A percentile compares a stretch with the other conserved stretches of the same genome.
phyloP scores from a whole-genome alignment of 768 basidiomycete species.

The Paxillus ammoniavirescens region DNA sequence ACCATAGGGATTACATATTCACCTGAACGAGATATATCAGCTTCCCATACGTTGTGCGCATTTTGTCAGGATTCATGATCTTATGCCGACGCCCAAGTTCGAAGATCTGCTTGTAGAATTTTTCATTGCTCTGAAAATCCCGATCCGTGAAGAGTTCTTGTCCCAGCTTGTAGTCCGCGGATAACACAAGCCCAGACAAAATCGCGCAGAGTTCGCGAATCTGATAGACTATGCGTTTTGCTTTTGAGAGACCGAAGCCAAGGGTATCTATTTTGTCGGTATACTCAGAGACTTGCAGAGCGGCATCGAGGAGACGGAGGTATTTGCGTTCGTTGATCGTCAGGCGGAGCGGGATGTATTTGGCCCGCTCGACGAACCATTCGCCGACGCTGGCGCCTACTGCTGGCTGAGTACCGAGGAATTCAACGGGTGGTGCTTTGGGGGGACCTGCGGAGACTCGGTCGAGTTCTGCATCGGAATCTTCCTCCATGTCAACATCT shows the following conservation, averaged over 20 bases:
- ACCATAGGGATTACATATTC: conserved; percentile 10
- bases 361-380: conserved; percentile 82
- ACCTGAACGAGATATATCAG: conserved; percentile 83
- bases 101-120: conserved; percentile 78
- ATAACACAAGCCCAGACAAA: conserved; percentile 77
- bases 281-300: conserved; percentile 81
- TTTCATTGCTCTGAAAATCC: conserved; percentile 76
- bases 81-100: conserved; percentile 84
- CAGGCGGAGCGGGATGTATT: conserved; percentile 78
- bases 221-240: conserved; percentile 85
- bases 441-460: conserved; percentile 32
- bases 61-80: conserved; percentile 92
- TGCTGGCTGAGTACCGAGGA: conserved; percentile 55
- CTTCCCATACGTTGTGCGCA: conserved; percentile 87
- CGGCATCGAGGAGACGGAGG: conserved; percentile 82
- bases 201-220: conserved; percentile 87
- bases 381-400: conserved; percentile 68
- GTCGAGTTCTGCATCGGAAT: conserved; percentile 39
- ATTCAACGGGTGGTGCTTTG: conserved; percentile 25
- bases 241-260: conserved; percentile 73
- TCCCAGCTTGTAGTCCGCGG: conserved; percentile 86
- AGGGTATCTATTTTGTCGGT: conserved; percentile 89
- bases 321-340: conserved; percentile 76
- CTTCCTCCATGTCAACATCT: conserved; percentile 37
- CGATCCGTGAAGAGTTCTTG: conserved; percentile 82